A percentile compares a stretch with the other conserved stretches of the same genome.
phyloP scores from a whole-genome alignment of 2,329 filamentous ascomycete genomes.

The Exophiala bonariae region DNA sequence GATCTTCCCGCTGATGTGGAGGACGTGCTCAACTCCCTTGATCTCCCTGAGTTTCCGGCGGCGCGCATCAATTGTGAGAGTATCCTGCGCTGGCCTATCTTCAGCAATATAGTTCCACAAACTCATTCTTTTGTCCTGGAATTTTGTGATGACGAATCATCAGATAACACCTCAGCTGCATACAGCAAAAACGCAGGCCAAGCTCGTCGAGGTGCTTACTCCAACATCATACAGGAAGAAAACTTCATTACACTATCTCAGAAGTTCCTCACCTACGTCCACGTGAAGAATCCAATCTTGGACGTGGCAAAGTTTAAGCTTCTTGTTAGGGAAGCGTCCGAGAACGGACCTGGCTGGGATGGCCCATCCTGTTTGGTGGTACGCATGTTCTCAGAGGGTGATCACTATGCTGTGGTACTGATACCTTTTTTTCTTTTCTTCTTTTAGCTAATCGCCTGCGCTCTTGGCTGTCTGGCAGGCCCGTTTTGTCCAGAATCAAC shows the following conservation, averaged over 20 bases:
- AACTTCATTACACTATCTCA: not conserved
- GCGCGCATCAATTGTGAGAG: constrained; percentile 40
- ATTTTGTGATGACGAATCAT: not conserved
- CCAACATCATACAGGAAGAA: not conserved
- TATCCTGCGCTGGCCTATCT: constrained; percentile 56
- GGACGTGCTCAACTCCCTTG: constrained; percentile 65
- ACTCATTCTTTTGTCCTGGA: not conserved
- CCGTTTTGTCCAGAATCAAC: too few relatives aligned
- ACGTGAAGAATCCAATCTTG: constrained; percentile 4
- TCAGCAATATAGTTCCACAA: not conserved
- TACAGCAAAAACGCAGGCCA: not conserved
- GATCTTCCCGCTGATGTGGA: too few relatives aligned
- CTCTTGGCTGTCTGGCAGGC: too few relatives aligned
- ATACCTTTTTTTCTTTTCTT: too few relatives aligned
- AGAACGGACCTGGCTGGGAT: constrained; percentile 2
- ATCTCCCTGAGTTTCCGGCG: constrained; percentile 28
- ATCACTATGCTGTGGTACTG: too few relatives aligned
- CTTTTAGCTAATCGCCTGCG: too few relatives aligned
- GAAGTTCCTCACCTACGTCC: constrained; percentile 1
- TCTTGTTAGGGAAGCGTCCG: not conserved
- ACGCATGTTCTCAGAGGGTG: too few relatives aligned
- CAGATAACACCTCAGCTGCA: not conserved
- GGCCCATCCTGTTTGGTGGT: constrained; percentile 2
- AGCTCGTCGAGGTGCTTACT: not conserved
- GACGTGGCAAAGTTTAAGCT: not conserved